These are phyloP conservation scores for Amesomyces nigricolor DNA, from an alignment of 2,329 filamentous ascomycete species.

Conservation along the genomic window DNA sequence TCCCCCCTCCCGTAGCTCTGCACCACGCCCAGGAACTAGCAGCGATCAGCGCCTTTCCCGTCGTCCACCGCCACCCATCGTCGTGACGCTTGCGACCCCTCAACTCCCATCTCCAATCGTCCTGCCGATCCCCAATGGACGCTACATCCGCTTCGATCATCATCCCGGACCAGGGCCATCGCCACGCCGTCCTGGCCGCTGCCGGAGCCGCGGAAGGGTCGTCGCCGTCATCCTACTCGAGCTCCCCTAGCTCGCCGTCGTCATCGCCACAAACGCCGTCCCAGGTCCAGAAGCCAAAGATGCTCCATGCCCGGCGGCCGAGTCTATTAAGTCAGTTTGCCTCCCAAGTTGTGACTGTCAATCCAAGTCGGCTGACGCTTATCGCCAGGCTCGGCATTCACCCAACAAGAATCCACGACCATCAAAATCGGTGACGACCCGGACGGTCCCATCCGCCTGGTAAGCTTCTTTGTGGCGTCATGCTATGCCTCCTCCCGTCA, in stretches of 20 bases:
- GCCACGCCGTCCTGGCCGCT: conserved; percentile 40
- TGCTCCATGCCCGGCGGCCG: conserved; percentile 51
- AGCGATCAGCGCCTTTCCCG: conserved; percentile 7
- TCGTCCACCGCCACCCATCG: conserved; percentile 6
- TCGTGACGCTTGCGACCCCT: background rate
- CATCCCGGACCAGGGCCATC: conserved; percentile 46
- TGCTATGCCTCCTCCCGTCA: conserved; percentile 1
- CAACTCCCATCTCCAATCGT: background rate
- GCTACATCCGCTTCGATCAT: conserved; percentile 64
- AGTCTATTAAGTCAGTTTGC: conserved; percentile 54
- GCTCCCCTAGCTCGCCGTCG: conserved; percentile 44
- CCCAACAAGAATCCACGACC: conserved; percentile 71
- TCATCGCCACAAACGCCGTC: conserved; percentile 32
- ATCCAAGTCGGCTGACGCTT: conserved; percentile 28
- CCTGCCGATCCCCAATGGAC: conserved; percentile 19
- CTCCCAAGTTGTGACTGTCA: background rate
- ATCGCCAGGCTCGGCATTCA: conserved; percentile 59
- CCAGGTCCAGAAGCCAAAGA: conserved; percentile 36
- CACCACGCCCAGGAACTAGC: conserved; percentile 21
- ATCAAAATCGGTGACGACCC: conserved; percentile 67
- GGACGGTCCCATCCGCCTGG: conserved; percentile 66
- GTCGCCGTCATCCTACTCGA: conserved; percentile 53
- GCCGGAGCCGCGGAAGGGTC: conserved; percentile 45
- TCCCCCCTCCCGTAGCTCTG: conserved; percentile 19
- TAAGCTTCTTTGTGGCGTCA: conserved; percentile 37